phyloP scores from a whole-genome alignment of 1,284 basidiomycete species.

The Uromyces viciae-fabae region DNA sequence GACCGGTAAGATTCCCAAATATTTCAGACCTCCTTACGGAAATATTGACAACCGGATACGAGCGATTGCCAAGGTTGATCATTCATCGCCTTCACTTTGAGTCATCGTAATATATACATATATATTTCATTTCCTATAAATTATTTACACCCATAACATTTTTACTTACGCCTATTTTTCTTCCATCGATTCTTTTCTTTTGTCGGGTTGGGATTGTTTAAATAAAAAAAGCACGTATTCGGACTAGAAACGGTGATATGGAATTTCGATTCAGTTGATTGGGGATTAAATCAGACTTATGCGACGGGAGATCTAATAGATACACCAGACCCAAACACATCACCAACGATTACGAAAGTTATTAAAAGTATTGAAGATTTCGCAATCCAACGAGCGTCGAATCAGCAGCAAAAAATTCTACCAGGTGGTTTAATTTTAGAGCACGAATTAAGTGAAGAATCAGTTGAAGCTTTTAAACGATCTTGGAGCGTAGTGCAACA shows the following conservation, averaged over 20 bases:
- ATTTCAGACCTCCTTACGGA: slow-evolving; percentile 38
- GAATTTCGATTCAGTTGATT: slow-evolving; percentile 43
- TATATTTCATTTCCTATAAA: too few species aligned
- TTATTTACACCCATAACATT: neutral
- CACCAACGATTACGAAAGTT: neutral
- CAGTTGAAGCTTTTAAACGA: slow-evolving; percentile 18
- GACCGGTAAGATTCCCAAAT: slow-evolving; percentile 33
- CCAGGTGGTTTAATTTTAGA: slow-evolving; percentile 1
- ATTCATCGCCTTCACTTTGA: too few species aligned
- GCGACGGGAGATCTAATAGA: slow-evolving; percentile 38
- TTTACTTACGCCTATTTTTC: neutral
- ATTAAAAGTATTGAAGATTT: neutral
- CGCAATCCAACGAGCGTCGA: neutral
- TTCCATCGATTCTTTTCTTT: neutral
- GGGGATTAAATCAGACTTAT: slow-evolving; percentile 40
- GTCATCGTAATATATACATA: neutral
- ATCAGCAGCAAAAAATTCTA: neutral
- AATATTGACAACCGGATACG: slow-evolving; percentile 43
- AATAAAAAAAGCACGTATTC: slow-evolving; percentile 29
- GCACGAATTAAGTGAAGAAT: slow-evolving; percentile 36
- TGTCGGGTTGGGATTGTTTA: neutral
- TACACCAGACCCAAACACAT: neutral
- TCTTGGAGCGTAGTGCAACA: neutral
- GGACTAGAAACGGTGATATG: slow-evolving; percentile 40
- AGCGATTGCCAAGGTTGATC: slow-evolving; percentile 37